A percentile compares a stretch with the other conserved stretches of the same genome.
phyloP scores from a whole-genome alignment of 2,329 filamentous ascomycete species.

The Phialophora chinensis region DNA sequence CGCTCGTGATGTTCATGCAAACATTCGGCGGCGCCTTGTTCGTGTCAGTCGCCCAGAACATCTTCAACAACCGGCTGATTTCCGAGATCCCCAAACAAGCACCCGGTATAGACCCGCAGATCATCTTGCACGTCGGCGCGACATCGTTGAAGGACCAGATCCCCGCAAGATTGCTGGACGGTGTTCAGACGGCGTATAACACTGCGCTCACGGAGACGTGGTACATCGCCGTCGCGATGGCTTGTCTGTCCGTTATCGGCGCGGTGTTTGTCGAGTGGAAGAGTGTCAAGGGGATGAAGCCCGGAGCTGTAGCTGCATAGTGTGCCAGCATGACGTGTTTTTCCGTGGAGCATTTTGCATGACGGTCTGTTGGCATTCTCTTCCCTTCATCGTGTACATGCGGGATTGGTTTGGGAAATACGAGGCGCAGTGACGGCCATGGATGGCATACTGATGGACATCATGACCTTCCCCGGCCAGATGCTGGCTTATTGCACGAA shows the following conservation, averaged over 20 bases:
- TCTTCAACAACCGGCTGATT: conserved; percentile 60
- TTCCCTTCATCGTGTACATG: not conserved
- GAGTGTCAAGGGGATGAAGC: conserved; percentile 46
- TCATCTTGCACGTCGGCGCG: conserved; percentile 46
- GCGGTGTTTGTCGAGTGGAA: conserved; percentile 50
- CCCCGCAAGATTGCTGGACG: conserved; percentile 39
- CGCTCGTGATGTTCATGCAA: conserved; percentile 49
- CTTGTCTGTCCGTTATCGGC: conserved; percentile 44
- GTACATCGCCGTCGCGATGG: conserved; percentile 49
- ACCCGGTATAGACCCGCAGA: conserved; percentile 40
- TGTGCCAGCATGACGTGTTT: not conserved
- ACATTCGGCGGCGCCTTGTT: conserved; percentile 57
- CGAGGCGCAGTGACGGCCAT: not conserved
- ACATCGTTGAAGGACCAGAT: conserved; percentile 47
- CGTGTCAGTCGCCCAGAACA: conserved; percentile 58
- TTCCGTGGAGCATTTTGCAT: not conserved
- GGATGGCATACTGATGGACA: not conserved
- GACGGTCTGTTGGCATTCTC: not conserved
- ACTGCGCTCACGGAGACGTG: conserved; percentile 47
- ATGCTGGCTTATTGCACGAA: not conserved
- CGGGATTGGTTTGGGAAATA: not conserved
- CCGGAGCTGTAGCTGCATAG: conserved; percentile 36
- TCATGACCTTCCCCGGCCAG: not conserved
- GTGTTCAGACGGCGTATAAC: conserved; percentile 48
- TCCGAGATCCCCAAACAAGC: conserved; percentile 47